Evolutionary conservation across 345 rosid genomes (phyloP), one percentile per base, ranked within the genome.

Genomic region (Lumnitzera racemosa): DNA sequence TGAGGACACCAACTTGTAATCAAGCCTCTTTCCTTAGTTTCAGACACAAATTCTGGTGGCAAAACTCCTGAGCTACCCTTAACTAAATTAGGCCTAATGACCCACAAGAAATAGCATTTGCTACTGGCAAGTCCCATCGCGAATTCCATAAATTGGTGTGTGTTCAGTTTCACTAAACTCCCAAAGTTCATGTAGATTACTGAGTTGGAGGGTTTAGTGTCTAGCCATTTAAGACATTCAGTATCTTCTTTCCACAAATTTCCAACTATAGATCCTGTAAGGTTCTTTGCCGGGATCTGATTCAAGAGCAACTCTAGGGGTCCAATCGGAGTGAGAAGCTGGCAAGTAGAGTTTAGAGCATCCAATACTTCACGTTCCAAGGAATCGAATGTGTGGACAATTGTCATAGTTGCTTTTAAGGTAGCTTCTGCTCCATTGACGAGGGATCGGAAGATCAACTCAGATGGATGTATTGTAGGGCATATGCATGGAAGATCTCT

Each of bases 1-100:
- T 25, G 62, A 3, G 62, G 62, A 41, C 62, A 48, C 62, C 62
- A 59, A 2, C 53, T 49, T 10, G 24, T 10, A 11, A 59, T 15
- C 10, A 59, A 1, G 24, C 62, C 17, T 6, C 24, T 25, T 20
- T 12, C 53, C 41, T 27, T 59, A 2, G 53, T 59, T 20, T 10
- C 2, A 0, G 50, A 36, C 16, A 3, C n/a, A 41, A 59, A 59
- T 15, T 49, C 46, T 0, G 53, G 46, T 14, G 62, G 62, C 53
- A 59, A 25, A 20, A 24, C n/a, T 14, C 52, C 15, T 0, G 24
- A 2, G 41, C 27, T 7, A 2, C 53, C 53, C 0, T 12, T 15
- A 2, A 24, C 62, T 7, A 48, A 15, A 15, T 59, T 2, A 0
- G 31, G 24, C 17, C 53, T 20, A 13, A 48, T 47, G 11, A 59